These are phyloP conservation scores for Penicillium antarcticum DNA, from an alignment of 495 filamentous ascomycete genomes.

Conservation along the genomic window DNA sequence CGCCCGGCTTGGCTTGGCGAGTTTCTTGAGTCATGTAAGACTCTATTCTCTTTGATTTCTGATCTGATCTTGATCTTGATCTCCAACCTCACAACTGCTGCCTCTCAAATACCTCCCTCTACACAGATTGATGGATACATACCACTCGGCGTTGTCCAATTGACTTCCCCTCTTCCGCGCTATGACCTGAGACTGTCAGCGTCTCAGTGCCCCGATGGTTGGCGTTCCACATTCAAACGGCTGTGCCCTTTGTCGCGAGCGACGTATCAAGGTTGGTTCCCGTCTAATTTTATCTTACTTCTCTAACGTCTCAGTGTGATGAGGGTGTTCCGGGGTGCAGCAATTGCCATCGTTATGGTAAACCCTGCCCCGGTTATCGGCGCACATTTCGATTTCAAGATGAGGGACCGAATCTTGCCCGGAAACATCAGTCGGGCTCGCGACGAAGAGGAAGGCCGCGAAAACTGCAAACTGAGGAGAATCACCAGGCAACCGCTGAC, in stretches of 20 bases:
- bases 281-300: no score
- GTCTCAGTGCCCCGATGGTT: constrained; percentile 24
- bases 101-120: no score
- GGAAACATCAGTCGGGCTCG: constrained; percentile 19
- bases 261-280: constrained; percentile 32
- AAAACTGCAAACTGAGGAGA: constrained; percentile 2
- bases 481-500: constrained; percentile 11
- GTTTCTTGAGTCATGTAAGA: no score
- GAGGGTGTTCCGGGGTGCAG: constrained; percentile 31
- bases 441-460: constrained; percentile 6
- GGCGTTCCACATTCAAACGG: constrained; percentile 39
- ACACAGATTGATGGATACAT: no score
- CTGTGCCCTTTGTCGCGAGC: constrained; percentile 34
- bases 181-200: not conserved
- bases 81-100: no score
- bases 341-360: constrained; percentile 34
- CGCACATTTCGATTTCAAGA: constrained; percentile 37
- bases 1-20: no score
- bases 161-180: not conserved
- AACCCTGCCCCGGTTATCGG: constrained; percentile 35
- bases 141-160: not conserved
- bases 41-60: no score
- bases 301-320: constrained; percentile 25
- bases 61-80: no score
- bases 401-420: constrained; percentile 29